Evolutionary conservation across 768 basidiomycete species (phyloP).

Genomic region (Rhizopogon sp.): DNA sequence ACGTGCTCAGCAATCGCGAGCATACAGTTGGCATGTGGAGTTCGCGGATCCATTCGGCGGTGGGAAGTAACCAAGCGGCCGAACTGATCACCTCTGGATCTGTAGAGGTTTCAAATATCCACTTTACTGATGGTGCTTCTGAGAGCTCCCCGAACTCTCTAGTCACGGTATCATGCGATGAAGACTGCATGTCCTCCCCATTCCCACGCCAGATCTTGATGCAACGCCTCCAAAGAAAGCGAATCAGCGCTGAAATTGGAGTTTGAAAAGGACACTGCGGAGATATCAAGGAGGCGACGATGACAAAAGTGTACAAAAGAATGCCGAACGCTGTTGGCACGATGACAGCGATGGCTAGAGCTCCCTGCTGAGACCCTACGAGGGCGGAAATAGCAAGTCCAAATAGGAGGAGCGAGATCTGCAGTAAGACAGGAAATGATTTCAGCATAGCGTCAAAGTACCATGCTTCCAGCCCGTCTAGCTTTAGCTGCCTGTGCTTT

Average conservation of each 20-base stretch:
- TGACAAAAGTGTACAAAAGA: background rate
- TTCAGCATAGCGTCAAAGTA: background rate
- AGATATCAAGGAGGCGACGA: background rate
- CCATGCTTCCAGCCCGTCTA: background rate
- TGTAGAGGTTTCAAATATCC: constrained; percentile 16
- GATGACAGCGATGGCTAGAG: background rate
- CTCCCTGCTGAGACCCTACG: background rate
- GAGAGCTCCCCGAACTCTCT: background rate
- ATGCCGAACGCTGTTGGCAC: background rate
- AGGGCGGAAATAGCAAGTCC: background rate
- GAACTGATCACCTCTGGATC: constrained; percentile 8
- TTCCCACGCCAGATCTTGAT: background rate
- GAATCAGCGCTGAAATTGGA: background rate
- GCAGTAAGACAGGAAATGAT: constrained; percentile 2
- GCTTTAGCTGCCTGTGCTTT: background rate
- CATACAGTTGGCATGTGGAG: background rate
- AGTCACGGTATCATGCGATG: background rate
- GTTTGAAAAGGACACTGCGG: background rate
- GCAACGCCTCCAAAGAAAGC: background rate
- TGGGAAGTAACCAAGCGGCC: background rate
- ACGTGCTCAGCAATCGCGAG: background rate
- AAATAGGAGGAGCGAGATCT: constrained; percentile 4
- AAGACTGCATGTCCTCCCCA: no score
- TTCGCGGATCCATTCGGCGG: background rate
- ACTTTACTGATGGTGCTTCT: constrained; percentile 5